Evolutionary conservation across 495 filamentous ascomycete genomes (phyloP), one percentile per base, ranked within the genome.

Genomic region (Podospora anserina): DNA sequence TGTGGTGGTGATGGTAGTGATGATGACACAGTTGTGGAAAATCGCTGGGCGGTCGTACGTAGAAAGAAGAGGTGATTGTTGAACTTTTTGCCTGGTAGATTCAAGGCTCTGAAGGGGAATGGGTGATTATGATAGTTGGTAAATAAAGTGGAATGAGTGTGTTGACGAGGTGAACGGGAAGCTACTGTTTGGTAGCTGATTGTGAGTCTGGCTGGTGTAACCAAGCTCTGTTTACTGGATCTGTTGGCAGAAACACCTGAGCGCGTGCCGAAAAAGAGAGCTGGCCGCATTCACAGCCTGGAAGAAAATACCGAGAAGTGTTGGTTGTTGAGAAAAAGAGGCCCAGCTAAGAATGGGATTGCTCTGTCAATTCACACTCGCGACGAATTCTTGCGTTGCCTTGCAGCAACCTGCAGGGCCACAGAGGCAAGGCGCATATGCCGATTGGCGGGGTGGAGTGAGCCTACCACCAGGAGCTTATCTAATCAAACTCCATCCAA

Each of bases 261-360:
- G 68, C 63, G 66, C 66, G 64, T 54, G 68, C 69, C 66, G 53
- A 69, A 53, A 15, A 65, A 61, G 4, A 74, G 66, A 34, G 68
- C 69, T 70, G 71, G 68, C 66, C 63, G 66, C 71, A 72, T 76
- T 70, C 68, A 74, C 70, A 64, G 56, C 18, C 4, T 15, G 4
- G 16, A 61, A 26, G 56, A 58, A 58, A 27, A 13, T 7, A 9
- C 27, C 18, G 19, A 27, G 56, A 59, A 18, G 26, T 27, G 19
- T 59, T 59, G 19, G 56, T 23, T 18, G 39, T 49, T 11, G 39
- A 49, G 15, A 13, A 49, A 1, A 18, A 11, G 15, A 49, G 39
- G 39, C 39, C 39, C 39, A 49, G 39, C 39, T 16, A 49, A 49
- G 34, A 16, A 49, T 13, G 56, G 19, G 18, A 28, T 30, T 61